A percentile compares a stretch with the other conserved stretches of the same genome.
phyloP scores from a whole-genome alignment of 352 stramenopile genomes.

The Globisporangium acanthophoron region DNA sequence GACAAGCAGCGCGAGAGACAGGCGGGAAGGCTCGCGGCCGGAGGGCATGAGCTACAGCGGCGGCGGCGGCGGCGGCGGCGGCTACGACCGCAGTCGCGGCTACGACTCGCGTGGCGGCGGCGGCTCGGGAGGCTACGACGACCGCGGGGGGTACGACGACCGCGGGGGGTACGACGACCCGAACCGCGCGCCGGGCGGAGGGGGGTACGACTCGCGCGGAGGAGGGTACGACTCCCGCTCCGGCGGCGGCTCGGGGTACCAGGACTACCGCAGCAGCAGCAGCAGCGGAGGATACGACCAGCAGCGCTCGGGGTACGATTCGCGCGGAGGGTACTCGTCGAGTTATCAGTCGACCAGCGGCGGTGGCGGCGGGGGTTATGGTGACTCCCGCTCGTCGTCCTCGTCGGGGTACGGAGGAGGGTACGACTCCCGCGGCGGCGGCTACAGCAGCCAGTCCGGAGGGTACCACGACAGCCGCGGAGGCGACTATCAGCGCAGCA shows the following conservation, averaged over 20 bases:
- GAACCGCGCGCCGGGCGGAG: constrained; percentile 5
- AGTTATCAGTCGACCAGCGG: constrained; percentile 1
- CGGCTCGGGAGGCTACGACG: constrained; percentile 22
- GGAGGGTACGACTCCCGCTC: constrained; percentile 11
- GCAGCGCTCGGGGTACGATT: constrained; percentile 18
- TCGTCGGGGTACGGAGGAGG: constrained; percentile 13
- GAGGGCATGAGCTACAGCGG: constrained; percentile 40
- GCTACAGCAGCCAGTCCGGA: constrained; percentile 14
- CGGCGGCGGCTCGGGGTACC: constrained; percentile 11
- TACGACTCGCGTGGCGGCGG: not conserved
- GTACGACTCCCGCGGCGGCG: constrained; percentile 18
- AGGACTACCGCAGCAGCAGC: constrained; percentile 2
- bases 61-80: constrained; percentile 26
- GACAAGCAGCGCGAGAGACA: not conserved
- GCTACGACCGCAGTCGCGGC: constrained; percentile 17
- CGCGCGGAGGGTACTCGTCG: constrained; percentile 4
- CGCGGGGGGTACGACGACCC: constrained; percentile 13
- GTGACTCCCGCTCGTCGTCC: constrained; percentile 17
- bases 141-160: constrained; percentile 14
- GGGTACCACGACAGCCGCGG: not conserved
- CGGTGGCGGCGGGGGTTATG: constrained; percentile 21
- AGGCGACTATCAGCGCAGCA: constrained; percentile 5
- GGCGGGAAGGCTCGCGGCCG: not conserved
- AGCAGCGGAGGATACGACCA: constrained; percentile 9
- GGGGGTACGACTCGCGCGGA: constrained; percentile 29